phyloP scores from a whole-genome alignment of 1,284 basidiomycete species.

The Mycena sp. region DNA sequence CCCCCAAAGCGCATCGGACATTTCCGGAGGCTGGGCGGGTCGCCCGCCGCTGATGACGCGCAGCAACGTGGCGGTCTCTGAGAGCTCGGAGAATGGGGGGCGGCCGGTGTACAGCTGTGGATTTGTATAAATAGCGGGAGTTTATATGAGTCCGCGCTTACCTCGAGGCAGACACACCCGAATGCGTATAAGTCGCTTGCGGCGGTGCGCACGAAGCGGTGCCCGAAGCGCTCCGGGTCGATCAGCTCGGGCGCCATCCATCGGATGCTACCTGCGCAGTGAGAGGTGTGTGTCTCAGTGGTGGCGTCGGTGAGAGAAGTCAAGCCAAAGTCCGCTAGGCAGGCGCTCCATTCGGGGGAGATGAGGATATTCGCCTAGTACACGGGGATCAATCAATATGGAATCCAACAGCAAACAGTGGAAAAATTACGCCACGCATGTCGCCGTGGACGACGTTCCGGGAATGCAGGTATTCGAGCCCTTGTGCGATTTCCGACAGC shows the following conservation, averaged over 20 bases:
- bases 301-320: constrained; percentile 16
- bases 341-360: constrained; percentile 33
- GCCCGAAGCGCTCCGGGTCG: constrained; percentile 22
- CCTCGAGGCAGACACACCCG: constrained; percentile 32
- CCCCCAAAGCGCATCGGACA: not conserved
- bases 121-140: not conserved
- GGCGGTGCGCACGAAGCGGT: constrained; percentile 16
- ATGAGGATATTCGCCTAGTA: constrained; percentile 45
- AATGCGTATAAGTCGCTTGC: constrained; percentile 41
- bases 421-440: constrained; percentile 46
- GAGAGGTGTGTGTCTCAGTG: constrained; percentile 4
- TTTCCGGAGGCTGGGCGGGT: not conserved
- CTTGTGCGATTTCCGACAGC: constrained; percentile 41
- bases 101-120: not conserved
- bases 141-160: not conserved
- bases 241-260: constrained; percentile 37
- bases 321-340: constrained; percentile 43
- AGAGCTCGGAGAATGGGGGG: not conserved
- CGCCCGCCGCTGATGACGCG: constrained; percentile 1
- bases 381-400: not conserved
- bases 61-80: constrained; percentile 3
- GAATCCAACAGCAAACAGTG: not conserved
- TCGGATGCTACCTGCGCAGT: constrained; percentile 19
- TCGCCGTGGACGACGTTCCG: constrained; percentile 48
- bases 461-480: constrained; percentile 43